A percentile compares a stretch with the other conserved stretches of the same genome.
Evolutionary conservation across 2,329 filamentous ascomycete species (phyloP).

Genomic region (Colletotrichum paranaense): DNA sequence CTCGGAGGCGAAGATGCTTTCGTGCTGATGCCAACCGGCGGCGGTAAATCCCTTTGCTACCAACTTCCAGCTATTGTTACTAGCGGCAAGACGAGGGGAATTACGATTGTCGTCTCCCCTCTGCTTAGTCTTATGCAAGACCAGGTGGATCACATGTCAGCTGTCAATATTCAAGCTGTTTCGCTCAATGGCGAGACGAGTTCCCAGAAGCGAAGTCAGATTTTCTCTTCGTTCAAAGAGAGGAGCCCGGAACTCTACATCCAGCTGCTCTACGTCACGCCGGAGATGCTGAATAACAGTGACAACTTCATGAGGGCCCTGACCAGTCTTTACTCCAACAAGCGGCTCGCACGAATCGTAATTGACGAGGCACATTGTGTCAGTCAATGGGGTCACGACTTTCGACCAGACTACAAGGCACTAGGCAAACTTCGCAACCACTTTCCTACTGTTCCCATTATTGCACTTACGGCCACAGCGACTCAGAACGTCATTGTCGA

Average conservation of each 20-base stretch:
- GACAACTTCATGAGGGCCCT: conserved; percentile 74
- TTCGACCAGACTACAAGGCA: conserved; percentile 93
- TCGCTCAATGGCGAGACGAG: conserved; percentile 84
- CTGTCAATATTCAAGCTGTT: conserved; percentile 81
- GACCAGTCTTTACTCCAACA: conserved; percentile 72
- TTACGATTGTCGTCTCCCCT: conserved; percentile 95
- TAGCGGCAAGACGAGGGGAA: conserved; percentile 83
- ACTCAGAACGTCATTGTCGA: conserved; percentile 93
- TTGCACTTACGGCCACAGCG: conserved; percentile 95
- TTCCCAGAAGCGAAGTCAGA: conserved; percentile 69
- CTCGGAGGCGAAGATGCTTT: conserved; percentile 89
- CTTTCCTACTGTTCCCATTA: conserved; percentile 85
- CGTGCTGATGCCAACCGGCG: conserved; percentile 96
- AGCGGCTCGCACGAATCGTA: conserved; percentile 87
- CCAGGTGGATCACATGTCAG: conserved; percentile 85
- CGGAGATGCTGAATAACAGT: conserved; percentile 95
- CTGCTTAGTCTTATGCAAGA: conserved; percentile 97
- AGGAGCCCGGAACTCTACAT: conserved; percentile 78
- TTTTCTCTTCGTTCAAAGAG: conserved; percentile 73
- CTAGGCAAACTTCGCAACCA: conserved; percentile 79
- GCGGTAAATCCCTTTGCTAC: conserved; percentile 96
- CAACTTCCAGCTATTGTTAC: conserved; percentile 89
- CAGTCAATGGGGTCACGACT: conserved; percentile 99
- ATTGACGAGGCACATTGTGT: conserved; percentile 99
- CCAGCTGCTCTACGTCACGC: conserved; percentile 93